Percentiles rank a stretch among this genome's conserved stretches.
These are phyloP conservation scores for Oryza brachyantha DNA, from an alignment of 176 grass and related monocot genomes.

Conservation along the genomic window DNA sequence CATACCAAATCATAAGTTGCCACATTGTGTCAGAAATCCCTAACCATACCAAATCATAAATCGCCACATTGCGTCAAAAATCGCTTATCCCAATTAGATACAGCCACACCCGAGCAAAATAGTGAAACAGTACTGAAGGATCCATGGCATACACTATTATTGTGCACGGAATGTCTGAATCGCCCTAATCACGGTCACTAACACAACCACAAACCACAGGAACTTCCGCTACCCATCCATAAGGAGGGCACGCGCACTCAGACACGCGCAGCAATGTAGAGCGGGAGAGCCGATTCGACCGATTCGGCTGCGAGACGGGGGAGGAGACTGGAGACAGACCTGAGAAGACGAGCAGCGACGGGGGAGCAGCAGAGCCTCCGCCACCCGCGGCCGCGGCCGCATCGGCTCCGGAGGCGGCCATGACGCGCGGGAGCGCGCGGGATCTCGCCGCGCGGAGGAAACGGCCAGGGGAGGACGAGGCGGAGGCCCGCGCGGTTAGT, in stretches of 20 bases:
- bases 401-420: constrained; percentile 18
- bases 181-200: no score
- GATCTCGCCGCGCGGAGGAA: constrained; percentile 34
- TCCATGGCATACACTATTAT: background rate
- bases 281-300: no score
- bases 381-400: background rate
- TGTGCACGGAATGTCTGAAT: no score
- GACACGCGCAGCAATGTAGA: background rate
- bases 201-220: background rate
- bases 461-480: background rate
- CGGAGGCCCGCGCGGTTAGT: background rate
- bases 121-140: background rate
- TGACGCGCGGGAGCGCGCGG: constrained; percentile 9
- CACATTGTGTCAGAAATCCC: no score
- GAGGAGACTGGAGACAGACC: constrained; percentile 31
- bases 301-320: no score
- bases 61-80: background rate
- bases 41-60: background rate
- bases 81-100: background rate
- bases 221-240: no score
- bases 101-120: background rate
- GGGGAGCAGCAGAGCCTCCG: constrained; percentile 18
- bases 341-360: constrained; percentile 91
- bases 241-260: background rate
- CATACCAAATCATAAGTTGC: background rate